A percentile compares a stretch with the other conserved stretches of the same genome.
Conservation (phyloP, 2,329 filamentous ascomycete genomes). For the Neonectria ditissima region DNA sequence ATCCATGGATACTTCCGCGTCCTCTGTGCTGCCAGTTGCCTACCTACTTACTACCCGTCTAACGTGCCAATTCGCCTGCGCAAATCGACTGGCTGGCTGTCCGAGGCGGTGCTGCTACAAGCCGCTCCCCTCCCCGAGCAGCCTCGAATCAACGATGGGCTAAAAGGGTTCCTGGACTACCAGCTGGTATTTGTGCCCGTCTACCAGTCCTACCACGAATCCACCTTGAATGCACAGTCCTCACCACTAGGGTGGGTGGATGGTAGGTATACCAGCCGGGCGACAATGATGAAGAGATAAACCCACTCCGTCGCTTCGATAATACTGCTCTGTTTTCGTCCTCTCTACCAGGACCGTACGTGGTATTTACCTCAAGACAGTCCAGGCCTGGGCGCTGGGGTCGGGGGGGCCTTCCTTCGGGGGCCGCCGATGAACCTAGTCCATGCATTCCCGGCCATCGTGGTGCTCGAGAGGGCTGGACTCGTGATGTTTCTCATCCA, state of each 20-base stretch:
- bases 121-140: neutral
- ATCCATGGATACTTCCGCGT: neutral
- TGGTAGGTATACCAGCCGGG: no score
- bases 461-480: neutral
- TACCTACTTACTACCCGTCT: no score
- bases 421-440: conserved; percentile 12
- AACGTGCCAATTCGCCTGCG: neutral
- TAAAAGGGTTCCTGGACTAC: conserved; percentile 9
- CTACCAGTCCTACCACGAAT: neutral
- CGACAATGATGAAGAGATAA: conserved; percentile 12
- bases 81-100: neutral
- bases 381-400: conserved; percentile 18
- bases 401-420: conserved; percentile 16
- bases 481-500: conserved; percentile 5
- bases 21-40: neutral
- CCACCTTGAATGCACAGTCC: neutral
- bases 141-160: conserved; percentile 12
- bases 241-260: no score
- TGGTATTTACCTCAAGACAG: conserved; percentile 13
- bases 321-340: neutral
- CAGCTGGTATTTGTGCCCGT: conserved; percentile 10
- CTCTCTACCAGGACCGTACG: neutral
- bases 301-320: conserved; percentile 1
- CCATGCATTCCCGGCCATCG: conserved; percentile 11
- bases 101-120: conserved; percentile 3